Percentiles rank a stretch among this genome's conserved stretches.
Conservation (phyloP, 164 flowering plant species). For the Sextonia rubra region DNA sequence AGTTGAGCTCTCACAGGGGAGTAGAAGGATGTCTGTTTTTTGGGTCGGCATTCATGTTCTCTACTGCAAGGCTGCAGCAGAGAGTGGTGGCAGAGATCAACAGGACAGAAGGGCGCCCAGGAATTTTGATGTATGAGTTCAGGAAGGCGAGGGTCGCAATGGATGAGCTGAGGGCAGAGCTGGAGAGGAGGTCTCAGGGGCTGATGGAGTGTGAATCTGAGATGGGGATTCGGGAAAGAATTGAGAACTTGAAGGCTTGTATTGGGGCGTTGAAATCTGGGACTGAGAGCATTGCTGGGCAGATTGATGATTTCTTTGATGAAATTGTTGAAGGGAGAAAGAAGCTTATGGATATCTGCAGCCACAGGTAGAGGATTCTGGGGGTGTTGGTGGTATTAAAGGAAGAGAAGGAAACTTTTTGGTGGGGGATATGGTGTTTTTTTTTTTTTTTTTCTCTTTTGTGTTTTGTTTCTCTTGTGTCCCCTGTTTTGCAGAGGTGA, state of each 20-base stretch:
- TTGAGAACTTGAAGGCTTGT: conserved; percentile 56
- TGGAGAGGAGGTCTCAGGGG: conserved; percentile 48
- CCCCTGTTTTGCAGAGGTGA: conserved; percentile 23
- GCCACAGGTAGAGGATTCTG: conserved; percentile 48
- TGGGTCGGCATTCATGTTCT: conserved; percentile 67
- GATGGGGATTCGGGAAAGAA: conserved; percentile 44
- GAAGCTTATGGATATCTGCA: conserved; percentile 85
- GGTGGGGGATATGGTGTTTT: conserved; percentile 10
- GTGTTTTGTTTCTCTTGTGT: conserved; percentile 3
- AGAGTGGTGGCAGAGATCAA: conserved; percentile 60
- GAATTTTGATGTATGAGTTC: conserved; percentile 64
- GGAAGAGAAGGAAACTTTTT: conserved; percentile 14
- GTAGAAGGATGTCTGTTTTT: conserved; percentile 62
- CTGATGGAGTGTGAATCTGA: conserved; percentile 39
- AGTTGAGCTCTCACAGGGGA: conserved; percentile 34
- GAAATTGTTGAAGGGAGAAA: conserved; percentile 96
- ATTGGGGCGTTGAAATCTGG: conserved; percentile 70
- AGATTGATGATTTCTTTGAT: conserved; percentile 94
- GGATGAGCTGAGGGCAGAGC: conserved; percentile 67
- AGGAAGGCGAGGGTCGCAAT: conserved; percentile 48
- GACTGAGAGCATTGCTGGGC: conserved; percentile 59
- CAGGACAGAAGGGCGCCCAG: conserved; percentile 43
- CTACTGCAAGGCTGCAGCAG: conserved; percentile 67
- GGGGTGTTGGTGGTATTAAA: neutral
- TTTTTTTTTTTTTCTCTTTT: conserved; percentile 4